Percentiles rank a stretch among this genome's conserved stretches.
These are phyloP conservation scores for Crithidia fasciculata DNA, from an alignment of 208 protist genomes.

Conservation along the genomic window DNA sequence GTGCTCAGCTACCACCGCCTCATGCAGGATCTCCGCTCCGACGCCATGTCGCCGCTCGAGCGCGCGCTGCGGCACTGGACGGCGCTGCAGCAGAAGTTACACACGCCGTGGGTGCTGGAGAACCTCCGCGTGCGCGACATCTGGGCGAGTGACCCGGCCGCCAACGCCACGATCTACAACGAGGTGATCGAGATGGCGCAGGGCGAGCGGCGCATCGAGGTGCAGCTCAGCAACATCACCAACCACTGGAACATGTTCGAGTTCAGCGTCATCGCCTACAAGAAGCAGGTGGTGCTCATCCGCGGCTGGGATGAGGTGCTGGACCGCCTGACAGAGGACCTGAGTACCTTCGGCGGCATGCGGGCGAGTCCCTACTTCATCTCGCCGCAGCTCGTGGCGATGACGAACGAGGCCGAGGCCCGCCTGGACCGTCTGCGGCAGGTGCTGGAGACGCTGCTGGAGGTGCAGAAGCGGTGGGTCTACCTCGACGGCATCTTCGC, in stretches of 20 bases:
- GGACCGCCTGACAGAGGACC: slow-evolving; percentile 93
- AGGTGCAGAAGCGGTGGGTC: slow-evolving; percentile 98
- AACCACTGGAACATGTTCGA: slow-evolving; percentile 93
- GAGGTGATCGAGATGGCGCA: slow-evolving; percentile 91
- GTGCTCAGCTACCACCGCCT: slow-evolving; percentile 69
- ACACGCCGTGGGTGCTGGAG: slow-evolving; percentile 90
- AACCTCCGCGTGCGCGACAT: slow-evolving; percentile 86
- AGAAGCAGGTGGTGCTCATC: slow-evolving; percentile 95
- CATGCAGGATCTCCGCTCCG: slow-evolving; percentile 93
- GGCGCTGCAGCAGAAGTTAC: slow-evolving; percentile 86
- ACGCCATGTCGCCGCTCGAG: slow-evolving; percentile 92
- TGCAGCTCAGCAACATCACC: slow-evolving; percentile 85
- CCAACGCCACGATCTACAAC: slow-evolving; percentile 94
- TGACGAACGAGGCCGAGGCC: slow-evolving; percentile 91
- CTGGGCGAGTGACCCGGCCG: slow-evolving; percentile 91
- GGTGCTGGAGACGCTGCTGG: slow-evolving; percentile 93
- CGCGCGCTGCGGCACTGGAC: slow-evolving; percentile 78
- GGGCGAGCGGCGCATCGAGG: slow-evolving; percentile 86
- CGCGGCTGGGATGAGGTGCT: slow-evolving; percentile 98
- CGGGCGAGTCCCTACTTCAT: slow-evolving; percentile 96
- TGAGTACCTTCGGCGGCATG: slow-evolving; percentile 94
- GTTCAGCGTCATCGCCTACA: slow-evolving; percentile 95
- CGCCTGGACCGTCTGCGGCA: slow-evolving; percentile 92
- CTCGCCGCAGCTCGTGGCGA: slow-evolving; percentile 66
- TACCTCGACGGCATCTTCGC: slow-evolving; percentile 98